Evolutionary conservation across 257 asterid genomes (phyloP), one percentile per base, ranked within the genome.

Genomic region (Lantana camara): DNA sequence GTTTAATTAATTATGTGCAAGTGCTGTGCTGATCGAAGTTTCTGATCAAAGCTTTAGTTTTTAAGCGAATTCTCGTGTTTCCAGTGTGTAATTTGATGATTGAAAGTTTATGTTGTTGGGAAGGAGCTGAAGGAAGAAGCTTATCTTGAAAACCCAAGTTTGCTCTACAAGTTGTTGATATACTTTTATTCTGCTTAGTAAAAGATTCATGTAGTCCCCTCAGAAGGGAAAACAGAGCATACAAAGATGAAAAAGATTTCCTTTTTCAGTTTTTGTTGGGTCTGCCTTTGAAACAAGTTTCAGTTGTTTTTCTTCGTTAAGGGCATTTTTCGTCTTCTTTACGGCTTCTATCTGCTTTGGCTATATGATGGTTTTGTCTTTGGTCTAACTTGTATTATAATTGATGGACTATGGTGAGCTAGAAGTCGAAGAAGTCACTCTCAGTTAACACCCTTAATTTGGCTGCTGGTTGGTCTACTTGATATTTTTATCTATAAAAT

Each of bases 401-500:
- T 17, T 22, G 6, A 21, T 55, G n/a, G 34, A 13, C 49, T 6
- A 21, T 60, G n/a, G 13, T 19, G 35, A 5, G 45, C 51, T 29
- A 30, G 16, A 37, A 44, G 14, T 41, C 16, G 50, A 57, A 56
- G 49, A 32, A 32, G 19, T 38, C 59, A 15, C 24, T 30, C 16
- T 46, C 30, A 9, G 9, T 5, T 21, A 42, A 30, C 38, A 15
- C 47, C 46, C 34, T 19, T 66, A 55, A 13, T 45, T 45, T 55
- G 57, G 47, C 61, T 53, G 47, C 44, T 54, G 27, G 19, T 34
- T n/a, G 20, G 24, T 29, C 51, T 19, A 9, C 48, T 44, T 66
- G 19, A 47, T 40, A 17, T 14, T 34, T 67, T 57, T 15, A 23
- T 51, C 44, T 42, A 22, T 45, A 21, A 22, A 20, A 45, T 50